A percentile compares a stretch with the other conserved stretches of the same genome.
phyloP scores from a whole-genome alignment of 2,329 filamentous ascomycete species.

The Aspergillus awamori region DNA sequence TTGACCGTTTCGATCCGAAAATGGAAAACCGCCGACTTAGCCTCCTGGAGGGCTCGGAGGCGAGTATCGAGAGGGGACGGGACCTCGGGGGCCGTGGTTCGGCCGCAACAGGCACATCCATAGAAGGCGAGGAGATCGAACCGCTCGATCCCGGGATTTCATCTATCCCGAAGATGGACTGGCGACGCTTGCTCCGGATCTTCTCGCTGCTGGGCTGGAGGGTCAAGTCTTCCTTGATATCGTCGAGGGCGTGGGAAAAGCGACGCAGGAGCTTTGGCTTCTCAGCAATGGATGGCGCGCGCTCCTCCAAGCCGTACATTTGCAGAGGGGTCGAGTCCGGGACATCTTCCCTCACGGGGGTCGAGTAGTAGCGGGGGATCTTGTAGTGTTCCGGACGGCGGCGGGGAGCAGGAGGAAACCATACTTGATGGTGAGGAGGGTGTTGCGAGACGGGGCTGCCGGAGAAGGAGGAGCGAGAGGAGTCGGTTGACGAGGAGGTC shows the following conservation, averaged over 20 bases:
- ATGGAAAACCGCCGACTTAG: slow-evolving; percentile 32
- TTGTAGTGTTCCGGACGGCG: slow-evolving; percentile 27
- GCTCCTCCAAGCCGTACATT: slow-evolving; percentile 38
- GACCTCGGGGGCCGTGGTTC: slow-evolving; percentile 20
- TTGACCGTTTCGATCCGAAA: slow-evolving; percentile 29
- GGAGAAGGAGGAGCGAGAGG: slow-evolving; percentile 32
- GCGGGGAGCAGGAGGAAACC: slow-evolving; percentile 30
- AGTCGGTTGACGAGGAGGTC: slow-evolving; percentile 30
- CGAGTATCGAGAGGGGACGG: slow-evolving; percentile 32
- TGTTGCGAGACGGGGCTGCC: slow-evolving; percentile 32
- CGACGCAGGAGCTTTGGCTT: slow-evolving; percentile 33
- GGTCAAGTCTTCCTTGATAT: slow-evolving; percentile 39
- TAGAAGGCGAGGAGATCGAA: slow-evolving; percentile 8
- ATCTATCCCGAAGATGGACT: slow-evolving; percentile 29
- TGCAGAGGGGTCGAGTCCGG: slow-evolving; percentile 37
- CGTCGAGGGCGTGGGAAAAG: slow-evolving; percentile 40
- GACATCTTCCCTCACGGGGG: slow-evolving; percentile 32
- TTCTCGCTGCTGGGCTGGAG: slow-evolving; percentile 29
- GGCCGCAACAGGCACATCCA: slow-evolving; percentile 20
- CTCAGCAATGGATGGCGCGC: slow-evolving; percentile 36
- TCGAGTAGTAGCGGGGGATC: slow-evolving; percentile 39
- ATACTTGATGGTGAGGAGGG: slow-evolving; percentile 28
- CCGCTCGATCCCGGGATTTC: slow-evolving; percentile 15
- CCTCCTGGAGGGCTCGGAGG: slow-evolving; percentile 27
- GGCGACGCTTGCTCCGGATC: slow-evolving; percentile 29